Conservation (phyloP, 2,329 filamentous ascomycete genomes). For the Aspergillus sp. region DNA sequence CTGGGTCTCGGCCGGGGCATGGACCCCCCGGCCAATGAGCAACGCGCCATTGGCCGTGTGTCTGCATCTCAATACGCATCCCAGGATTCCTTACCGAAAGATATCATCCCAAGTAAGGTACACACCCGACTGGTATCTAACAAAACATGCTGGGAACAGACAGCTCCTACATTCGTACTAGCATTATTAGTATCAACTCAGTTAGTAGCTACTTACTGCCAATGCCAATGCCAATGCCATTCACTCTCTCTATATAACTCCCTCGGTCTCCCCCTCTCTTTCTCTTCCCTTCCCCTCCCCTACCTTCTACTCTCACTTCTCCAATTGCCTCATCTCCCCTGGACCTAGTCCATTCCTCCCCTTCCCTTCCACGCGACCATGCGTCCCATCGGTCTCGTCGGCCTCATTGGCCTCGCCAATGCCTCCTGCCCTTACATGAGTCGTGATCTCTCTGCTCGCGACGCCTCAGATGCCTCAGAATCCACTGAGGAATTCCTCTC, state of each 20-base stretch:
- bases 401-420: slow-evolving; percentile 38
- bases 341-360: not conserved
- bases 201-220: not conserved
- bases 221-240: not conserved
- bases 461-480: slow-evolving; percentile 27
- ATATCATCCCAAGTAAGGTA: not conserved
- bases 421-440: slow-evolving; percentile 47
- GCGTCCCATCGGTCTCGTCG: slow-evolving; percentile 29
- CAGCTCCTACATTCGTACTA: too few species aligned
- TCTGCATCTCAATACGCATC: not conserved
- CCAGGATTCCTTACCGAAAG: not conserved
- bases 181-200: too few species aligned
- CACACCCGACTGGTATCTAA: not conserved
- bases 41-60: not conserved
- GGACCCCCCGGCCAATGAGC: not conserved
- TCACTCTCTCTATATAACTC: not conserved
- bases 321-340: not conserved
- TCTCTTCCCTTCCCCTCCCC: not conserved
- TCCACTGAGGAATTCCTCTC: slow-evolving; percentile 46
- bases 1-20: not conserved
- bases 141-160: too few species aligned
- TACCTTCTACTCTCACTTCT: not conserved
- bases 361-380: slow-evolving; percentile 21
- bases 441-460: slow-evolving; percentile 32
- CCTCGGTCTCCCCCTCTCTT: not conserved